phyloP scores from a whole-genome alignment of 169 alveolate species.

The Babesia divergens region DNA sequence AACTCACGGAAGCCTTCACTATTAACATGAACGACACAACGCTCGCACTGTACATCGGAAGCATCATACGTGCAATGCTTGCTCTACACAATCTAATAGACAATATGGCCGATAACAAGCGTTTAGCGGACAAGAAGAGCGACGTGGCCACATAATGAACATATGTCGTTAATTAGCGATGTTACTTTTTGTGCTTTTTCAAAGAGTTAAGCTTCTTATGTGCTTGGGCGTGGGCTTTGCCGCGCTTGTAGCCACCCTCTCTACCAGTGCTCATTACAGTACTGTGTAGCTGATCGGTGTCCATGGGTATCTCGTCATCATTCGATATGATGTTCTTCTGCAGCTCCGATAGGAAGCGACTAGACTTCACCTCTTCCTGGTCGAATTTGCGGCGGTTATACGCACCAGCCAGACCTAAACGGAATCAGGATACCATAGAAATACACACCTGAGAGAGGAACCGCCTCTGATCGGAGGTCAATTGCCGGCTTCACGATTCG shows the following conservation, averaged over 20 bases:
- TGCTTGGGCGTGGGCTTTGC: conserved; percentile 46
- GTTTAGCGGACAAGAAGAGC: conserved; percentile 38
- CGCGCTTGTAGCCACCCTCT: conserved; percentile 57
- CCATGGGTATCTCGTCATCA: conserved; percentile 39
- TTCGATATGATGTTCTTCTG: conserved; percentile 27
- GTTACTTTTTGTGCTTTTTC: conserved; percentile 1
- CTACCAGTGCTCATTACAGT: conserved; percentile 64
- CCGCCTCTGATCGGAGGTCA: conserved; percentile 76
- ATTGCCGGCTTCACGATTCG: conserved; percentile 69
- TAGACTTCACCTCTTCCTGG: conserved; percentile 50
- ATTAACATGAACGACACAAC: conserved; percentile 91
- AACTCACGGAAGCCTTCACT: conserved; percentile 86
- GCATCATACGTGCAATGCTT: conserved; percentile 88
- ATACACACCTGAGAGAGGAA: conserved; percentile 73
- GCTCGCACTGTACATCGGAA: conserved; percentile 89
- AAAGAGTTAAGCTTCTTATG: conserved; percentile 35
- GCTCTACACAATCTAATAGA: conserved; percentile 93
- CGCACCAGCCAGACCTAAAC: conserved; percentile 69
- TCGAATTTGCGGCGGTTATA: conserved; percentile 69
- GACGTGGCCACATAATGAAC: conserved; percentile 52
- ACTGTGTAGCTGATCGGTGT: conserved; percentile 54
- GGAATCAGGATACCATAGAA: neutral
- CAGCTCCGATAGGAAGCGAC: conserved; percentile 37
- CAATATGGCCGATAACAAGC: conserved; percentile 88
- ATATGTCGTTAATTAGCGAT: neutral